These are phyloP conservation scores for Fusarium secorum DNA, from an alignment of 2,329 filamentous ascomycete genomes.

Conservation along the genomic window DNA sequence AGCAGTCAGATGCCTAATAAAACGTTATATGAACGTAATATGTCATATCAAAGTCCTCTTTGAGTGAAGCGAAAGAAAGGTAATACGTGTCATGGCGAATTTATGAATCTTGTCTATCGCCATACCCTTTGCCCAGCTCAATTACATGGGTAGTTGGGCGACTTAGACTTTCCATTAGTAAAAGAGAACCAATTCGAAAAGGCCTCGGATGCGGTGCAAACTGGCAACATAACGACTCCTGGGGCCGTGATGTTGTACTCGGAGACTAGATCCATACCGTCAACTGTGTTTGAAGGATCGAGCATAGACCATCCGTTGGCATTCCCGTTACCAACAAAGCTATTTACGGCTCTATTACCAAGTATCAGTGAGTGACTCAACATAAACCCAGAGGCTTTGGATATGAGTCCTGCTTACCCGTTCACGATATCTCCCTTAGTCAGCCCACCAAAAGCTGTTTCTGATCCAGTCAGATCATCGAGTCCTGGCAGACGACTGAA, in stretches of 20 bases:
- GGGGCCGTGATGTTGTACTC: neutral
- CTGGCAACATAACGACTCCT: neutral
- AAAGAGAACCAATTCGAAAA: neutral
- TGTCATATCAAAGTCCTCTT: no score
- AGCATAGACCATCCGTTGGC: neutral
- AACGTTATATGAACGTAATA: rapidly evolving
- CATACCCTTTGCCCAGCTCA: neutral
- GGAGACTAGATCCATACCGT: neutral
- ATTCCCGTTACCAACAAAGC: neutral
- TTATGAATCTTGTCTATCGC: rapidly evolving
- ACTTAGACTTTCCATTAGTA: neutral
- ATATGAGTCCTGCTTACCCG: neutral
- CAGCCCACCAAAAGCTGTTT: neutral
- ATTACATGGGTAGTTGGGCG: neutral
- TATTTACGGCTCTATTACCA: neutral
- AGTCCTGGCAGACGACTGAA: neutral
- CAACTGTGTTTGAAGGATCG: neutral
- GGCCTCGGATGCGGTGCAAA: neutral
- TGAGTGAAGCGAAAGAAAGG: neutral
- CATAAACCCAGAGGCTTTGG: neutral
- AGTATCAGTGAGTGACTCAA: neutral
- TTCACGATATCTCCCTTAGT: neutral
- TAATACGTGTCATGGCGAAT: rapidly evolving
- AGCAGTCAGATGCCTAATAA: rapidly evolving
- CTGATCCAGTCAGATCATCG: neutral